phyloP scores from a whole-genome alignment of 108 stramenopile species.

The Skeletonema marinoi region DNA sequence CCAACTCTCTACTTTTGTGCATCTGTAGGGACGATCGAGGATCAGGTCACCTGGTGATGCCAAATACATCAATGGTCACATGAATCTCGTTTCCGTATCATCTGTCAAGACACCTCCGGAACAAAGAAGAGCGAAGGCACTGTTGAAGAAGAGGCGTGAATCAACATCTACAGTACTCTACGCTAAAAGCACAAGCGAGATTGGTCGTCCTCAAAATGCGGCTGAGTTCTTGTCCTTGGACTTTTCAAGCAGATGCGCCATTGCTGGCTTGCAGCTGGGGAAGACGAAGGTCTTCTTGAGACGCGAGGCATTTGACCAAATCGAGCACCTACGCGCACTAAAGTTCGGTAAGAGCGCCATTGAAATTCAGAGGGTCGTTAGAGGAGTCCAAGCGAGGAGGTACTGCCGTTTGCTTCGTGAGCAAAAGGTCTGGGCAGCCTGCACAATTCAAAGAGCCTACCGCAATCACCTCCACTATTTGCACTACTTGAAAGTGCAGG shows the following conservation, averaged over 20 bases:
- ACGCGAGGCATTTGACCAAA: constrained; percentile 86
- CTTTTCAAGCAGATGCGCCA: constrained; percentile 78
- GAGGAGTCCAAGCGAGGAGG: constrained; percentile 57
- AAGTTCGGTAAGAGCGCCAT: constrained; percentile 68
- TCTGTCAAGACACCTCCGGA: constrained; percentile 70
- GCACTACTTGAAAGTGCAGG: constrained; percentile 57
- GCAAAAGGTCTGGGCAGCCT: constrained; percentile 55
- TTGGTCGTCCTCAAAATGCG: constrained; percentile 61
- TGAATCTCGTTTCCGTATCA: constrained; percentile 67
- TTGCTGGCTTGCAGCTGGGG: constrained; percentile 88
- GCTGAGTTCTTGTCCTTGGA: constrained; percentile 74
- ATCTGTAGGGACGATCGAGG: constrained; percentile 14
- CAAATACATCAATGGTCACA: constrained; percentile 45
- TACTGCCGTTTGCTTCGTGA: constrained; percentile 36
- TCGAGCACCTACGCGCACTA: constrained; percentile 75
- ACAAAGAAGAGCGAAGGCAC: constrained; percentile 40
- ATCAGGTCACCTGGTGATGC: constrained; percentile 8
- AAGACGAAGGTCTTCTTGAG: constrained; percentile 91
- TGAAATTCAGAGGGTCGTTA: constrained; percentile 72
- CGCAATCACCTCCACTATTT: constrained; percentile 49
- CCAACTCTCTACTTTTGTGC: not conserved
- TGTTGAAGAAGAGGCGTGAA: constrained; percentile 30
- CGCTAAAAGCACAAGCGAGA: constrained; percentile 44
- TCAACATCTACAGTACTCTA: constrained; percentile 16
- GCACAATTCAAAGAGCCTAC: constrained; percentile 71